phyloP scores from a whole-genome alignment of 495 filamentous ascomycete genomes.

The Hyphodiscus hymeniophilus region DNA sequence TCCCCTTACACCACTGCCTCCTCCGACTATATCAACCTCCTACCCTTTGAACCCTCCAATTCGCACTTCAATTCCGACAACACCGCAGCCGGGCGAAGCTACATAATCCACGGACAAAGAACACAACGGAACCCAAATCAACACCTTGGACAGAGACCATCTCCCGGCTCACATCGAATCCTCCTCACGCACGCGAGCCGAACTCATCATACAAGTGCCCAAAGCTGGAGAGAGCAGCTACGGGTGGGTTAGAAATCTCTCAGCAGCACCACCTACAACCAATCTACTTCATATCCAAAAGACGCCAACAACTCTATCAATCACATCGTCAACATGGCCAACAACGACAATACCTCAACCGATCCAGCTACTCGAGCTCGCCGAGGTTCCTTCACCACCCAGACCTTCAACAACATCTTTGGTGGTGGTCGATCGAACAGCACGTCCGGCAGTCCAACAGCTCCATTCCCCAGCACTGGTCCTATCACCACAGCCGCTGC shows the following conservation, averaged over 20 bases:
- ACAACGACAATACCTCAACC: conserved; percentile 29
- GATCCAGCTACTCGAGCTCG: conserved; percentile 25
- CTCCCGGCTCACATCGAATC: neutral
- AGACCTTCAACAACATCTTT: conserved; percentile 48
- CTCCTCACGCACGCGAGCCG: neutral
- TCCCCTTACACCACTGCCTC: too few relatives aligned
- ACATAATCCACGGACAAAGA: too few relatives aligned
- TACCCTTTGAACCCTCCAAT: too few relatives aligned
- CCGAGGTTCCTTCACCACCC: conserved; percentile 46
- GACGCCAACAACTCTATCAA: neutral
- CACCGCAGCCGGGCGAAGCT: too few relatives aligned
- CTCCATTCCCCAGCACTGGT: conserved; percentile 50
- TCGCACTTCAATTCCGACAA: too few relatives aligned
- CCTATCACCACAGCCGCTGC: conserved; percentile 59
- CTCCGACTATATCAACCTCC: too few relatives aligned
- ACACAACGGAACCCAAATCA: too few relatives aligned
- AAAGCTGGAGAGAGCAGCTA: conserved; percentile 21
- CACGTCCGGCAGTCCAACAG: conserved; percentile 26
- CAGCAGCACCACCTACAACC: neutral
- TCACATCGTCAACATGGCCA: conserved; percentile 28
- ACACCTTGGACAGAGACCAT: neutral
- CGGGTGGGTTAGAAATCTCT: conserved; percentile 16
- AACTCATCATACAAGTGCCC: neutral
- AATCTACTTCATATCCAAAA: neutral
- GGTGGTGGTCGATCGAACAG: conserved; percentile 40